phyloP scores from a whole-genome alignment of 2,329 filamentous ascomycete species.

The Alternaria infectoria region DNA sequence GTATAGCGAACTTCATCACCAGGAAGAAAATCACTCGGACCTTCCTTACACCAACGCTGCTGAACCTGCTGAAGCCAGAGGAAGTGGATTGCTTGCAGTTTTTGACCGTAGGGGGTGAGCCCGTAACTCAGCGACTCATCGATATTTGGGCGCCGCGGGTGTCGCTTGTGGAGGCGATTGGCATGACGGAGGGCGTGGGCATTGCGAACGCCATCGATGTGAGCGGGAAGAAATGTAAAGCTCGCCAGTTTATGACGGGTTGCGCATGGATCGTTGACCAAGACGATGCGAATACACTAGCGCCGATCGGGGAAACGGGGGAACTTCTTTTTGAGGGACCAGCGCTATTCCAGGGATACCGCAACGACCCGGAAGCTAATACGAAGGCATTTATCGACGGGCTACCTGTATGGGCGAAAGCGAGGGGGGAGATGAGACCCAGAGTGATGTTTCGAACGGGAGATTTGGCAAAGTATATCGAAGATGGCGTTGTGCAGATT shows the following conservation, averaged over 20 bases:
- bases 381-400: background rate
- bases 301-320: conserved; percentile 1
- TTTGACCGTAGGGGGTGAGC: conserved; percentile 5
- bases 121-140: conserved; percentile 2
- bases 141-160: conserved; percentile 5
- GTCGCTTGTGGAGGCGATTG: conserved; percentile 4
- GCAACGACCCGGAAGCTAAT: background rate
- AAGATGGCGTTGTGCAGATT: conserved; percentile 5
- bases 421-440: background rate
- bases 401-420: background rate
- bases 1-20: conserved; percentile 7
- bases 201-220: conserved; percentile 2
- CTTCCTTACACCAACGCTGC: conserved; percentile 2
- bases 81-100: conserved; percentile 3
- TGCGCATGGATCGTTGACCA: conserved; percentile 6
- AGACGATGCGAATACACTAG: background rate
- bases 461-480: conserved; percentile 6
- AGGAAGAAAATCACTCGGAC: conserved; percentile 2
- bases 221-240: background rate
- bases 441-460: background rate
- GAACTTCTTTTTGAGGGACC: conserved; percentile 7
- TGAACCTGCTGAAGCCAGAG: conserved; percentile 2
- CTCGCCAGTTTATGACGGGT: conserved; percentile 1
- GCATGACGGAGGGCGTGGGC: conserved; percentile 4
- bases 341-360: conserved; percentile 1